Evolutionary conservation across 1,284 basidiomycete species (phyloP).

Genomic region (Pseudozyma thailandica): DNA sequence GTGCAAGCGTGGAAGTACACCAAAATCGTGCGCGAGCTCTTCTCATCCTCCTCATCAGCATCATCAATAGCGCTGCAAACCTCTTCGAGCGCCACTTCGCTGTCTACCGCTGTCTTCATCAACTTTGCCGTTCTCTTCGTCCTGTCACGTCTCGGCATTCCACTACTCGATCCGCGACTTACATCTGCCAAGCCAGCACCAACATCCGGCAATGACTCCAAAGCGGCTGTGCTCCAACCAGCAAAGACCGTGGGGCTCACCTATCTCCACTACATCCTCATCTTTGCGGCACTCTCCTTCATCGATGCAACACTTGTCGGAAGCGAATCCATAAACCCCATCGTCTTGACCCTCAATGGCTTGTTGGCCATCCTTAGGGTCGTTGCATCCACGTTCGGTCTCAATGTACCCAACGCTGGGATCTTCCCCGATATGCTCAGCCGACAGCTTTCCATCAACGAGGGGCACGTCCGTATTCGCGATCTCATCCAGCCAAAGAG

Average conservation of each 20-base stretch:
- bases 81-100: constrained; percentile 73
- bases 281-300: constrained; percentile 39
- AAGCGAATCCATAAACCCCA: constrained; percentile 29
- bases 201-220: constrained; percentile 73
- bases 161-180: constrained; percentile 77
- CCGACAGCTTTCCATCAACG: constrained; percentile 68
- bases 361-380: constrained; percentile 18
- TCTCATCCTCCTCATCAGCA: constrained; percentile 16
- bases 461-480: constrained; percentile 68
- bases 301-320: constrained; percentile 45
- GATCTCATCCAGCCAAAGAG: constrained; percentile 67
- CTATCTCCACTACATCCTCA: constrained; percentile 33
- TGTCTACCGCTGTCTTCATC: constrained; percentile 72
- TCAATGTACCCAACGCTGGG: constrained; percentile 43
- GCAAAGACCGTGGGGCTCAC: constrained; percentile 59
- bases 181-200: constrained; percentile 75
- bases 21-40: constrained; percentile 13
- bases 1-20: constrained; percentile 69
- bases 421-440: constrained; percentile 71
- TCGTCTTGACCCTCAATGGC: constrained; percentile 25
- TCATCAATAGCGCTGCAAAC: constrained; percentile 19
- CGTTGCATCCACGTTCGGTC: constrained; percentile 35
- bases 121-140: constrained; percentile 72
- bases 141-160: constrained; percentile 79
- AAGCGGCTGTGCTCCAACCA: constrained; percentile 78